Percentiles rank a stretch among this genome's conserved stretches.
phyloP scores from a whole-genome alignment of 768 basidiomycete genomes.

The Sarcodon aspratus region DNA sequence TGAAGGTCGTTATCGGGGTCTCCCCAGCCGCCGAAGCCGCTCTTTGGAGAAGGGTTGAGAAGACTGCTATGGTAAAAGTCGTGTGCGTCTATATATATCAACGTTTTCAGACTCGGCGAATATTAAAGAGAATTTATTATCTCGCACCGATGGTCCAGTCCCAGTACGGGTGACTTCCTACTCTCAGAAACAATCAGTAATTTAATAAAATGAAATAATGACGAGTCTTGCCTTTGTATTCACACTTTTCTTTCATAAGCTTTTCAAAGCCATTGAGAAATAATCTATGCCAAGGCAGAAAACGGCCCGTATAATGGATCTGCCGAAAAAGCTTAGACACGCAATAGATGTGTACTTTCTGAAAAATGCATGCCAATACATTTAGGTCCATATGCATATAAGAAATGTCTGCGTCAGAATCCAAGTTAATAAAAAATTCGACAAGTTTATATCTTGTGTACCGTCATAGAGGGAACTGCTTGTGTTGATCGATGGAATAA shows the following conservation, averaged over 20 bases:
- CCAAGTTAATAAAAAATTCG: not conserved
- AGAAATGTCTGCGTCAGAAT: constrained; percentile 6
- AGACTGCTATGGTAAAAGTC: constrained; percentile 15
- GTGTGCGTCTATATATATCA: constrained; percentile 13
- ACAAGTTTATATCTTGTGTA: not conserved
- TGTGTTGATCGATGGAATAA: not conserved
- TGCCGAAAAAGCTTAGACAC: not conserved
- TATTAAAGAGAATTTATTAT: not conserved
- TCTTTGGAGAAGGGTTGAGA: constrained; percentile 16
- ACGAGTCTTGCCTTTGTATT: constrained; percentile 11
- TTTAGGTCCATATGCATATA: constrained; percentile 18
- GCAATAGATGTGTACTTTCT: not conserved
- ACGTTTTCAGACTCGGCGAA: not conserved
- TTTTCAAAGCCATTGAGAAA: constrained; percentile 11
- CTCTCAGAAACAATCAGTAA: too few species aligned
- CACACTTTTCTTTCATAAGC: constrained; percentile 12
- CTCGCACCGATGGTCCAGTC: constrained; percentile 18
- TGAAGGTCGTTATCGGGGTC: constrained; percentile 9
- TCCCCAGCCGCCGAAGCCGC: constrained; percentile 18
- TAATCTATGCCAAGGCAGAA: constrained; percentile 18
- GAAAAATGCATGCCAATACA: constrained; percentile 2
- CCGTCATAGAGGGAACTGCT: not conserved
- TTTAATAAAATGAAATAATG: too few species aligned
- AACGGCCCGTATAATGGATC: constrained; percentile 14
- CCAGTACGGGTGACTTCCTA: constrained; percentile 15